phyloP scores from a whole-genome alignment of 306 rosid species.

The Nissolia schottii region DNA sequence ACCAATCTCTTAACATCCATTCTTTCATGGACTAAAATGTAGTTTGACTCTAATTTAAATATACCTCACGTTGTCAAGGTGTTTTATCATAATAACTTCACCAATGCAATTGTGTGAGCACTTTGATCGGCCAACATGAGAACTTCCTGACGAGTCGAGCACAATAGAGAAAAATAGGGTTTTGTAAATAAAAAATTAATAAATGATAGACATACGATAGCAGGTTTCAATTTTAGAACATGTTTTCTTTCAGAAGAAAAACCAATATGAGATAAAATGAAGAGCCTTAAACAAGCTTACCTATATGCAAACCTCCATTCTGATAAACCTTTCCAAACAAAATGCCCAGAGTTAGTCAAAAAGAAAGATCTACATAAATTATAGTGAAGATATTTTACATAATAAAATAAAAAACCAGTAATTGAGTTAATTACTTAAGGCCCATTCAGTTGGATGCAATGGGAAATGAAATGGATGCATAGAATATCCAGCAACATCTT shows the following conservation, averaged over 20 bases:
- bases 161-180: background rate
- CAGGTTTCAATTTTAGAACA: background rate
- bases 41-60: no score
- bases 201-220: background rate
- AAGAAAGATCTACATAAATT: background rate
- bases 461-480: background rate
- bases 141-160: constrained; percentile 36
- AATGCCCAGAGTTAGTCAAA: constrained; percentile 33
- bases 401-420: background rate
- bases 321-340: constrained; percentile 40
- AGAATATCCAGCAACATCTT: background rate
- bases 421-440: background rate
- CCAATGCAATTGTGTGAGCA: constrained; percentile 48
- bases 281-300: constrained; percentile 27
- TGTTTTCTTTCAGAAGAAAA: background rate
- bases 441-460: background rate
- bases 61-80: constrained; percentile 44
- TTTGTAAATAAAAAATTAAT: background rate
- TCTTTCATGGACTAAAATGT: no score
- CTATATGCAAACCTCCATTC: constrained; percentile 47
- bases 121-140: constrained; percentile 14
- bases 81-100: constrained; percentile 50
- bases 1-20: no score
- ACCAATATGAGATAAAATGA: background rate
- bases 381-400: background rate